Evolutionary conservation across 495 filamentous ascomycete species (phyloP), one percentile per base, ranked within the genome.

Genomic region (Xylona heveae): DNA sequence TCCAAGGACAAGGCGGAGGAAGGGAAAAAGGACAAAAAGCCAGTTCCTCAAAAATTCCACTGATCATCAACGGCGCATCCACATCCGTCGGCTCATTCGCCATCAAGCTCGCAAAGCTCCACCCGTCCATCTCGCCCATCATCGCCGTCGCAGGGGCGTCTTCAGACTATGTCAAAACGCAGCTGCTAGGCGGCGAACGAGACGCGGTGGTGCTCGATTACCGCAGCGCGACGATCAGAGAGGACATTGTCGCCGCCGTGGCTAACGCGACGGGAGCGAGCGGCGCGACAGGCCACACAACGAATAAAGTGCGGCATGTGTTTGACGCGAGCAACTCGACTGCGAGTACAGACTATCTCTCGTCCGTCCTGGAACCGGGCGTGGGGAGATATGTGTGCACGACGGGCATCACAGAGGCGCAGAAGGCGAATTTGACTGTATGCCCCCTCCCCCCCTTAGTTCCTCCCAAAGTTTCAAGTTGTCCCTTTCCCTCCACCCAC

Each of bases 201-300:
- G 78, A 85, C 43, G 47, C 54, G 0, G 52, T 82, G n/a, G 39
- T n/a, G n/a, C n/a, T 83, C 33, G 78, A 83, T 51, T 83, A 85
- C 43, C 71, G 77, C 14, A 48, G 54, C 1, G 68, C 69, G 6
- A 51, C 67, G 26, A 59, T 60, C 0, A 55, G 62, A 2, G 53
- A 75, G n/a, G n/a, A n/a, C n/a, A n/a, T n/a, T n/a, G n/a, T n/a
- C 15, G 53, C 72, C 0, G 35, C 49, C 5, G 55, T 48, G 10
- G 22, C 41, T 33, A 66, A 62, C 30, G 51, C 70, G 24, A 43
- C 33, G 16, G 34, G 59, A 37, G 60, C 65, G 10, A 44, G 71
- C 0, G 51, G 48, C 32, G 42, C 36, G 9, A 51, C 50, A 1
- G 62, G 55, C 0, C 59, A 58, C 36, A 57, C 71, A 8, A 68